phyloP scores from a whole-genome alignment of 73 alveolate species.

The Halteria grandinella region DNA sequence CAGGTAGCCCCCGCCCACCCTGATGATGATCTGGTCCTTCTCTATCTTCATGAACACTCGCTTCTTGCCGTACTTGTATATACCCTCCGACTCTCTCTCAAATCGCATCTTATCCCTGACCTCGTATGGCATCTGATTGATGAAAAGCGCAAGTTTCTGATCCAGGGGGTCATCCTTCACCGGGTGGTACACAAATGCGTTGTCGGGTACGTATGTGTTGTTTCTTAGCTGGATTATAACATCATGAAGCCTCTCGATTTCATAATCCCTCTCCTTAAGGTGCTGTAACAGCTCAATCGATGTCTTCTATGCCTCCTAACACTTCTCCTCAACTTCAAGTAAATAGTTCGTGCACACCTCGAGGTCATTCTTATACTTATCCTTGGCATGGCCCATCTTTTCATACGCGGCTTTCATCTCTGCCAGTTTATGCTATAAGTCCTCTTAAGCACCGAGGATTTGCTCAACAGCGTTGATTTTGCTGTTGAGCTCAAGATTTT shows the following conservation, averaged over 20 bases:
- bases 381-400: not conserved
- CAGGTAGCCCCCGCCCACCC: slow-evolving; percentile 81
- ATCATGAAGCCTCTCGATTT: slow-evolving; percentile 25
- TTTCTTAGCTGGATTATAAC: not conserved
- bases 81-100: slow-evolving; percentile 72
- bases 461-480: slow-evolving; percentile 49
- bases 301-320: slow-evolving; percentile 47
- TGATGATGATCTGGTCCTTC: slow-evolving; percentile 60
- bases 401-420: not conserved
- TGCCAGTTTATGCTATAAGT: slow-evolving; percentile 19
- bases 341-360: slow-evolving; percentile 48
- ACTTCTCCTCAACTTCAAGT: slow-evolving; percentile 53
- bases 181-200: slow-evolving; percentile 56
- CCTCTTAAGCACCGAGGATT: slow-evolving; percentile 55
- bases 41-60: slow-evolving; percentile 73
- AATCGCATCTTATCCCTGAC: slow-evolving; percentile 46
- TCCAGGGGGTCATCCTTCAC: slow-evolving; percentile 73
- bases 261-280: slow-evolving; percentile 40
- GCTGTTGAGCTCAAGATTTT: slow-evolving; percentile 37
- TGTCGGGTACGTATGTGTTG: slow-evolving; percentile 19
- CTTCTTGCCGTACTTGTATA: slow-evolving; percentile 68
- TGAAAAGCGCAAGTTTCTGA: slow-evolving; percentile 56
- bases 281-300: slow-evolving; percentile 30
- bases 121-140: slow-evolving; percentile 40
- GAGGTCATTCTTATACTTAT: slow-evolving; percentile 42